Conservation (phyloP, 495 filamentous ascomycete genomes). For the Polyplosphaeria fusca region DNA sequence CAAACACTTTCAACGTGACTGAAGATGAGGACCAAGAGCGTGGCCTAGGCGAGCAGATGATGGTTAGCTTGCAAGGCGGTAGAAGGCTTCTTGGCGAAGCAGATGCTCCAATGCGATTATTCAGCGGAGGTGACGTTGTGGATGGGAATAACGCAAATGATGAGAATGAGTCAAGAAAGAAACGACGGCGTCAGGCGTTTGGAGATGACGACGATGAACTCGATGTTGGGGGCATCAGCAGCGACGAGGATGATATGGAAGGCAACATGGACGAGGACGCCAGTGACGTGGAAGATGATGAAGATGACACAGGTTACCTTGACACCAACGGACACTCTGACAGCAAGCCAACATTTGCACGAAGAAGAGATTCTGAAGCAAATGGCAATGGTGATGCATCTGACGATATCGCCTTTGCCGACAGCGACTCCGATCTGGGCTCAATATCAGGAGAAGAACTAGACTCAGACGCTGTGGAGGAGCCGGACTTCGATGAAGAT, state of each 20-base stretch:
- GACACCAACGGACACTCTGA: conserved; percentile 44
- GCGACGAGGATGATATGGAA: conserved; percentile 50
- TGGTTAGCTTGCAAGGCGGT: conserved; percentile 83
- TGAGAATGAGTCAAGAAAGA: conserved; percentile 61
- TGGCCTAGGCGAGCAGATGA: conserved; percentile 88
- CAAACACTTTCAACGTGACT: conserved; percentile 69
- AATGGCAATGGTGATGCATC: conserved; percentile 44
- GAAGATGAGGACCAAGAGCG: conserved; percentile 66
- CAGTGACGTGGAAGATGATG: conserved; percentile 60
- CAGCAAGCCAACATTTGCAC: conserved; percentile 43
- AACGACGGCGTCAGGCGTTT: conserved; percentile 63
- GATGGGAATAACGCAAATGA: conserved; percentile 56
- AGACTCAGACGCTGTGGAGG: conserved; percentile 57
- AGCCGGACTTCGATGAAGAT: conserved; percentile 40
- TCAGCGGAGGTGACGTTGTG: conserved; percentile 70
- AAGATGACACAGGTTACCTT: conserved; percentile 48
- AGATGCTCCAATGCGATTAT: conserved; percentile 76
- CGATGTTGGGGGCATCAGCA: conserved; percentile 39
- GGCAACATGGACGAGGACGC: conserved; percentile 53
- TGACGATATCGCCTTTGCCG: conserved; percentile 75
- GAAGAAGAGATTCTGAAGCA: conserved; percentile 51
- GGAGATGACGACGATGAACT: conserved; percentile 50
- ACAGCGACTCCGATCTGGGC: conserved; percentile 92
- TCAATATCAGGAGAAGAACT: conserved; percentile 70
- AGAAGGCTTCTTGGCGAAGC: conserved; percentile 77